Evolutionary conservation across 73 alveolate species (phyloP).

Genomic region (Breviolum minutum): DNA sequence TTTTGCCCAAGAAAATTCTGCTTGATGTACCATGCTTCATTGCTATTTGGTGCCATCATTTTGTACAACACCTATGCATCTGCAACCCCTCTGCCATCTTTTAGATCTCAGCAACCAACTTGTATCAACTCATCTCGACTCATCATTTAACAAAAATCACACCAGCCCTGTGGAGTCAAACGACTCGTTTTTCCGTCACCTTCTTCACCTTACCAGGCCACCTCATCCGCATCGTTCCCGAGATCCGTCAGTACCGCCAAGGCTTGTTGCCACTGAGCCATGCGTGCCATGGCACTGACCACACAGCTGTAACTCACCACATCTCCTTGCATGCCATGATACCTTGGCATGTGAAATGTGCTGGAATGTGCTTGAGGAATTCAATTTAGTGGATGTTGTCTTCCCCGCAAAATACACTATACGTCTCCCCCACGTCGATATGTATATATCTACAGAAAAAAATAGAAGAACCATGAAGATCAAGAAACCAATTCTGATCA

Average conservation of each 20-base stretch:
- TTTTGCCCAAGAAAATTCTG: too few species aligned
- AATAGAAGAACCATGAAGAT: not conserved
- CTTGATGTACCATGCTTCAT: too few species aligned
- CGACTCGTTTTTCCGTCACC: not conserved
- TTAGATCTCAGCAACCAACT: not conserved
- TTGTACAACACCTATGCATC: not conserved
- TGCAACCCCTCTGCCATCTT: not conserved
- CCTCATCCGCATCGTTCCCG: not conserved
- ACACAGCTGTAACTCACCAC: constrained; percentile 33
- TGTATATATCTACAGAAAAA: too few species aligned
- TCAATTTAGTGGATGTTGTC: not conserved
- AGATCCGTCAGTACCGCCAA: not conserved
- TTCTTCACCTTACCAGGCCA: not conserved
- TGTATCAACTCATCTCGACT: not conserved
- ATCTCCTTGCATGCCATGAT: not conserved
- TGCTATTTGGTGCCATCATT: too few species aligned
- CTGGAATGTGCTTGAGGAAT: too few species aligned
- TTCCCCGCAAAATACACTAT: not conserved
- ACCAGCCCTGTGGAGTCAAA: not conserved
- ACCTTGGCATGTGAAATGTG: not conserved
- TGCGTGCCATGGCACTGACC: constrained; percentile 56
- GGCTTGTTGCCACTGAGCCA: constrained; percentile 41
- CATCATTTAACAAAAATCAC: not conserved
- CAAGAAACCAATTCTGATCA: not conserved
- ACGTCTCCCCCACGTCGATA: too few species aligned